phyloP scores from a whole-genome alignment of 805 yeast species.

The Dipodascus albidus region DNA sequence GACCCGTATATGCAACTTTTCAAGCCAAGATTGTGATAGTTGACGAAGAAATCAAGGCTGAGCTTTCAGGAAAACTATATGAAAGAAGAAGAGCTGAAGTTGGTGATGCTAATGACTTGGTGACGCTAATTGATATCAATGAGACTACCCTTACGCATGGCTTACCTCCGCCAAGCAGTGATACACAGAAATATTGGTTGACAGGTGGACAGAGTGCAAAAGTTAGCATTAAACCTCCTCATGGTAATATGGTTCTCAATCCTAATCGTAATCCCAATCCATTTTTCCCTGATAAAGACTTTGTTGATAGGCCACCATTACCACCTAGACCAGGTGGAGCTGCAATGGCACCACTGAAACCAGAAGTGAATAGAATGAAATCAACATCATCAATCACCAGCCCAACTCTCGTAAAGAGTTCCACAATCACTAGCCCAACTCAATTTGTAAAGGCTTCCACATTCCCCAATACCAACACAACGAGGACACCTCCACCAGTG shows the following conservation, averaged over 20 bases:
- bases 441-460: not conserved
- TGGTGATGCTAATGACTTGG: constrained; percentile 23
- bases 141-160: constrained; percentile 24
- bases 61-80: constrained; percentile 48
- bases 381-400: not conserved
- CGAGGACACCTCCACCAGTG: constrained; percentile 8
- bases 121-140: constrained; percentile 18
- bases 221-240: constrained; percentile 39
- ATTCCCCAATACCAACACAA: not conserved
- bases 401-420: constrained; percentile 2
- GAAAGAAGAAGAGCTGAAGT: constrained; percentile 38
- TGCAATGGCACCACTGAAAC: not conserved
- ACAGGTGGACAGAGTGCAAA: constrained; percentile 67
- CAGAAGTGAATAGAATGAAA: not conserved
- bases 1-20: constrained; percentile 82
- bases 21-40: constrained; percentile 53
- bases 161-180: constrained; percentile 86
- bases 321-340: not conserved
- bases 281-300: constrained; percentile 38
- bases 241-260: constrained; percentile 42
- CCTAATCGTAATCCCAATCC: constrained; percentile 68
- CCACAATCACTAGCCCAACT: constrained; percentile 4
- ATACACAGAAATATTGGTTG: constrained; percentile 83
- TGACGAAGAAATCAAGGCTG: constrained; percentile 48
- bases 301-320: constrained; percentile 24